Evolutionary conservation across 768 basidiomycete genomes (phyloP), one percentile per base, ranked within the genome.

Genomic region (Trametopsis cervina): DNA sequence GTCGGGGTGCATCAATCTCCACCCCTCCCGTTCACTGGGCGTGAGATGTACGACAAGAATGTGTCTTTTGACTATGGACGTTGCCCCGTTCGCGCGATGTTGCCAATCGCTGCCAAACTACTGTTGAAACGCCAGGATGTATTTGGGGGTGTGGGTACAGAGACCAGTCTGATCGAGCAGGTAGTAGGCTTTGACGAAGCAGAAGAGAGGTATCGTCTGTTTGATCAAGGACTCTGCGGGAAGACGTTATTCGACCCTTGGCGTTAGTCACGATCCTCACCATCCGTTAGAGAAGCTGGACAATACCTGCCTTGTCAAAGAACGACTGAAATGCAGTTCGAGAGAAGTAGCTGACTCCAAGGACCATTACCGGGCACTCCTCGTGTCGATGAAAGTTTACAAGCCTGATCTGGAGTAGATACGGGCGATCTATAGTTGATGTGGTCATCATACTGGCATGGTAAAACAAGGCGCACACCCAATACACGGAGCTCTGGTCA

Each of bases 211-310:
- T 91, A 87, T 61, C 69, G 72, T 17, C 70, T 74, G 22, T 90
- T 89, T 53, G 83, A 90, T 54, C 78, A 82, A 60, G 81, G 82
- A 18, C 67, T 74, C 59, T 75, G 84, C 33, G 88, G 88, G 0
- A 89, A 90, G 64, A 77, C 85, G 9, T 67, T 89, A 25, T 88
- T 90, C 55, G 81, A 85, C 63, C 84, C 83, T 22, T 88, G 83
- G 85, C 17, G 24, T 12, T 24, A 24, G 5, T 4, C 4, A n/a
- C 15, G n/a, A n/a, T n/a, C n/a, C n/a, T n/a, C n/a, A n/a, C n/a
- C n/a, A n/a, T n/a, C n/a, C n/a, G n/a, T n/a, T n/a, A n/a, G n/a
- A n/a, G n/a, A n/a, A n/a, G n/a, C n/a, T n/a, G n/a, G n/a, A n/a
- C n/a, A n/a, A n/a, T n/a, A n/a, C n/a, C n/a, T n/a, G n/a, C n/a